Percentiles rank a stretch among this genome's conserved stretches.
phyloP scores from a whole-genome alignment of 1,139 yeast genomes.

The Saccharomycopsis phalli region DNA sequence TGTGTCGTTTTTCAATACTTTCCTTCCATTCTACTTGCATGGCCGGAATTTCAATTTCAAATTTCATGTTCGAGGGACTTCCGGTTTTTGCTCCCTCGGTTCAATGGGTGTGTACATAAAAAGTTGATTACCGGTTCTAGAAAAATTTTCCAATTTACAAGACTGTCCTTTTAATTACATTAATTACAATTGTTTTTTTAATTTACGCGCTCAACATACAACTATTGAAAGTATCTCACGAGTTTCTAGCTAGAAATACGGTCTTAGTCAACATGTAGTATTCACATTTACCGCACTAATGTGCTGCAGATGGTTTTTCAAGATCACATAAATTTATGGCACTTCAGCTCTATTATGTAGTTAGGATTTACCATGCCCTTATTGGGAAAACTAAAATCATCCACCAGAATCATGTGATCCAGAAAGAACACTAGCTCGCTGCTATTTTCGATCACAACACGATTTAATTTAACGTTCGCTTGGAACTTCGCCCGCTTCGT shows the following conservation, averaged over 20 bases:
- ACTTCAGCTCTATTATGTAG: neutral
- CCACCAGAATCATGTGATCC: constrained; percentile 1
- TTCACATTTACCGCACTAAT: neutral
- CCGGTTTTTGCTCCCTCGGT: too few relatives aligned
- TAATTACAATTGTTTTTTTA: neutral
- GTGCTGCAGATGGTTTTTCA: neutral
- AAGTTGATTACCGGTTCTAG: too few relatives aligned
- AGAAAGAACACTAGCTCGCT: neutral
- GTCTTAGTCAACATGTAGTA: neutral
- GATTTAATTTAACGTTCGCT: constrained; percentile 3
- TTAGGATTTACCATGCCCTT: constrained; percentile 2
- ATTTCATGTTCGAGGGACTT: too few relatives aligned
- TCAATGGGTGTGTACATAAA: too few relatives aligned
- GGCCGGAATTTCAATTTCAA: too few relatives aligned
- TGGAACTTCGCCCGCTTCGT: neutral
- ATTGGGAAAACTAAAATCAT: constrained; percentile 16
- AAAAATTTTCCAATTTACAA: too few relatives aligned
- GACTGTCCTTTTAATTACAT: too few relatives aligned
- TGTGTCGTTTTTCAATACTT: too few relatives aligned
- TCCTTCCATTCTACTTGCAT: too few relatives aligned
- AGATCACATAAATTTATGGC: too few relatives aligned
- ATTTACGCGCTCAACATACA: too few relatives aligned
- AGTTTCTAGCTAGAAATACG: neutral
- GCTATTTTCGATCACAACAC: constrained; percentile 12
- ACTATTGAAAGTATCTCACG: too few relatives aligned